Evolutionary conservation across 495 filamentous ascomycete species (phyloP), one percentile per base, ranked within the genome.

Genomic region (Xylaria scruposa): DNA sequence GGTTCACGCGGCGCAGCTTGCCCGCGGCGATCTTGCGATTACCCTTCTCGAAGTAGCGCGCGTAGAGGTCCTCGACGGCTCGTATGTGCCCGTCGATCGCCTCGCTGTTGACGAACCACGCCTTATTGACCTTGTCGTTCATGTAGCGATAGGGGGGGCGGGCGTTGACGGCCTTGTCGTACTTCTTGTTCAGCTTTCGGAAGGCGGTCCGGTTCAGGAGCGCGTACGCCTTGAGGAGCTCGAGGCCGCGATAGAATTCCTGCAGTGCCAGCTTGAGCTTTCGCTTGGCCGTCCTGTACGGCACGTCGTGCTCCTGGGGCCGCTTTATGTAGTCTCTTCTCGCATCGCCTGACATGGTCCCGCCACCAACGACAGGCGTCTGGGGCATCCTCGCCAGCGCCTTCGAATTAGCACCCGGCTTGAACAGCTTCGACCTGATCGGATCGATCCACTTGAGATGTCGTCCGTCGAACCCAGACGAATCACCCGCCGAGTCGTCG

Each of bases 131-230:
- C 77, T 94, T 95, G 72, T 97, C 96, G 12, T 90, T 90, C 93
- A 97, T 95, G 78, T 94, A 98, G 42, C 92, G 87, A 73, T 91
- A 86, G 9, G 91, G 88, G 3, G 93, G 92, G 33, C 90, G 88
- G 60, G 94, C 89, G 72, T 95, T 89, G 65, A 93, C 88, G 7
- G 90, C 88, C 80, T 98, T 98, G 83, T 99, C 95, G 75, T 94
- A 98, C 82, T 99, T 99, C 82, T 99, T 99, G 81, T 96, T 98
- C 77, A 99, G 94, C 79, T 99, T 99, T 9, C 95, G 92, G 71
- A 98, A 98, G 1, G 94, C 97, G 2, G 93, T 96, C 61, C 92
- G 87, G 77, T 99, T 99, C 17, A 97, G 83, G 24, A 94, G 85
- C 7, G 93, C 91, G 76, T 96, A 99, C 0, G 92, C 92, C 81